Evolutionary conservation across 805 yeast genomes (phyloP), one percentile per base, ranked within the genome.

Genomic region (Metschnikowia orientalis): DNA sequence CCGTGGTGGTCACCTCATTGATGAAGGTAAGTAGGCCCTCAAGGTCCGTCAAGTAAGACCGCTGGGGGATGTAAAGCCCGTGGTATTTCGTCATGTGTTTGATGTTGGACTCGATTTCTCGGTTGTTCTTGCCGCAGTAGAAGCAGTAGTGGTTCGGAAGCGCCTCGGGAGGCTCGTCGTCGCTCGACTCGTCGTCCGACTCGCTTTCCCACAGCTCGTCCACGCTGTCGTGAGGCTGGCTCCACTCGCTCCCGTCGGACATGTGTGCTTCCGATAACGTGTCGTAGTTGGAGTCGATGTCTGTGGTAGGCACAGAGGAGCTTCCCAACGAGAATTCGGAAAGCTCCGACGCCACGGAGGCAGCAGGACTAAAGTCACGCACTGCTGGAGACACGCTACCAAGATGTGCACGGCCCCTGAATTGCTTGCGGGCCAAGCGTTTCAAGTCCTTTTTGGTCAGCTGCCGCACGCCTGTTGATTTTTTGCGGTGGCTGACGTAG

Each of bases 271-370:
- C 81, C 3, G 79, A 73, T 1, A 66, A 72, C 1, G 77, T 68
- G 33, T 73, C 79, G 23, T 57, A 56, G 23, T 45, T 44, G 3
- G 65, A 57, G 20, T 56, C 60, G 5, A 46, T 41, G 18, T 45
- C 50, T 11, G 50, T 29, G 18, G 26, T 9, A n/a, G 32, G 32
- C 19, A 29, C 32, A 2, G 36, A 29, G 2, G 60, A 46, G 16
- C 69, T 73, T 6, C 75, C 80, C 14, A 77, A 56, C 7, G 83
- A 75, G 51, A 77, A 71, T 31, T 68, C 66, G 1, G 85, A 77
- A 14, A 69, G 51, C 31, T 69, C 71, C 1, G 87, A 77, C 0
- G 60, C 59, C 4, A 75, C 71, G 1, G 81, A 74, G n/a, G 63
- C 54, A 0, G 76, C 67, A 2, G 82, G 80, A 39, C 81, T 73